Evolutionary conservation across 495 filamentous ascomycete species (phyloP).

Genomic region (Hypoxylon lienhwacheense): DNA sequence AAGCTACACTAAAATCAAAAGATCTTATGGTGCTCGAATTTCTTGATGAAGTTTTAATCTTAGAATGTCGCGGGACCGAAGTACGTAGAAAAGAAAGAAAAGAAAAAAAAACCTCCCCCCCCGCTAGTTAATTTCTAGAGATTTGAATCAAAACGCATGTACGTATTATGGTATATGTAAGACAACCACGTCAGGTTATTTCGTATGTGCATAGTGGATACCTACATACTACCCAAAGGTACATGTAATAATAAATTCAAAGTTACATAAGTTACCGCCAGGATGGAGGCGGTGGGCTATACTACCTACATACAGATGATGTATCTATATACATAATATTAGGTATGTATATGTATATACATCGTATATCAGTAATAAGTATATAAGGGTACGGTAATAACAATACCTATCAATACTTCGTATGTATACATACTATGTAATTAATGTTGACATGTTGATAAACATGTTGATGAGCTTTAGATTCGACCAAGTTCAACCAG

Average conservation of each 20-base stretch:
- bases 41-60: conserved; percentile 5
- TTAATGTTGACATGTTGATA: conserved; percentile 3
- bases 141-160: background rate
- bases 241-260: too few relatives aligned
- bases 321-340: too few relatives aligned
- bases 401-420: background rate
- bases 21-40: conserved; percentile 17
- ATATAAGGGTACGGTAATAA: too few relatives aligned
- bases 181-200: conserved; percentile 4
- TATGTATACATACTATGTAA: background rate
- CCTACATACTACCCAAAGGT: background rate
- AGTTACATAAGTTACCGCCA: background rate
- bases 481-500: conserved; percentile 14
- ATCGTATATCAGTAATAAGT: too few relatives aligned
- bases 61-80: conserved; percentile 11
- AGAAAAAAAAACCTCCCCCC: too few relatives aligned
- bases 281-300: conserved; percentile 2
- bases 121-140: background rate
- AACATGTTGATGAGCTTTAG: conserved; percentile 19
- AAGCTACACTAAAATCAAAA: conserved; percentile 4
- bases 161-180: too few relatives aligned
- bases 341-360: too few relatives aligned
- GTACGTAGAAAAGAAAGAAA: too few relatives aligned
- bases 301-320: background rate
- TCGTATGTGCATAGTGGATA: conserved; percentile 1